A percentile compares a stretch with the other conserved stretches of the same genome.
Conservation (phyloP, 2,329 filamentous ascomycete genomes). For the Aspergillus melleus region DNA sequence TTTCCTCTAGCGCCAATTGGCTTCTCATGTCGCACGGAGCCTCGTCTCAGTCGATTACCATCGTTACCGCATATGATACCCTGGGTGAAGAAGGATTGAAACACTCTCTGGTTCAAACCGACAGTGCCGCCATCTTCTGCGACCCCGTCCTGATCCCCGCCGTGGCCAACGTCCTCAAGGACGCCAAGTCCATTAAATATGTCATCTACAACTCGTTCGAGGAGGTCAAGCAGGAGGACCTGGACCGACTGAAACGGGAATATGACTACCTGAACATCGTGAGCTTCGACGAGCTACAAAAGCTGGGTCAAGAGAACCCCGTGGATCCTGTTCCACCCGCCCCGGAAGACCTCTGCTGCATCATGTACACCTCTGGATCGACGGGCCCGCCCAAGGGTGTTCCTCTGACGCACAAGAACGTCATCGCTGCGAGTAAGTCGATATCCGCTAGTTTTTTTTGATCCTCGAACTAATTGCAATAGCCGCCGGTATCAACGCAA, state of each 20-base stretch:
- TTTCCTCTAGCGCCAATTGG: constrained; percentile 68
- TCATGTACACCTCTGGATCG: constrained; percentile 81
- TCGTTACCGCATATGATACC: constrained; percentile 94
- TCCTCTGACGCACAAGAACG: constrained; percentile 74
- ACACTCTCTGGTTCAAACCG: constrained; percentile 81
- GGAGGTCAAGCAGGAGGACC: constrained; percentile 53
- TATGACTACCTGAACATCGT: constrained; percentile 54
- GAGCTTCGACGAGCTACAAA: constrained; percentile 57
- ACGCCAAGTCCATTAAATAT: constrained; percentile 56
- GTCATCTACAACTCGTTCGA: constrained; percentile 60
- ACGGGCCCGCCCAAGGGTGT: constrained; percentile 89
- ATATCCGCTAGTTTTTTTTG: not conserved
- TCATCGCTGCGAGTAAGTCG: constrained; percentile 71
- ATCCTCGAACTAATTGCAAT: constrained; percentile 14
- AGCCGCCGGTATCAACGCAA: constrained; percentile 77
- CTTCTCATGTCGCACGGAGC: constrained; percentile 76
- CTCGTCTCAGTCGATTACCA: constrained; percentile 80
- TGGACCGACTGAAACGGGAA: constrained; percentile 55
- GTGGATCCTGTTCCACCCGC: constrained; percentile 70
- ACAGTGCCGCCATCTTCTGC: constrained; percentile 79
- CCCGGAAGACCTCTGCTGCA: constrained; percentile 77
- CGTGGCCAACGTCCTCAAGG: constrained; percentile 55
- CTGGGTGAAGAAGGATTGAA: constrained; percentile 80
- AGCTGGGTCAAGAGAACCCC: constrained; percentile 64
- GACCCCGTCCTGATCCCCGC: constrained; percentile 75